Base-by-base conservation (phyloP, 257 asterid species). In the Rauvolfia tetraphylla region DNA sequence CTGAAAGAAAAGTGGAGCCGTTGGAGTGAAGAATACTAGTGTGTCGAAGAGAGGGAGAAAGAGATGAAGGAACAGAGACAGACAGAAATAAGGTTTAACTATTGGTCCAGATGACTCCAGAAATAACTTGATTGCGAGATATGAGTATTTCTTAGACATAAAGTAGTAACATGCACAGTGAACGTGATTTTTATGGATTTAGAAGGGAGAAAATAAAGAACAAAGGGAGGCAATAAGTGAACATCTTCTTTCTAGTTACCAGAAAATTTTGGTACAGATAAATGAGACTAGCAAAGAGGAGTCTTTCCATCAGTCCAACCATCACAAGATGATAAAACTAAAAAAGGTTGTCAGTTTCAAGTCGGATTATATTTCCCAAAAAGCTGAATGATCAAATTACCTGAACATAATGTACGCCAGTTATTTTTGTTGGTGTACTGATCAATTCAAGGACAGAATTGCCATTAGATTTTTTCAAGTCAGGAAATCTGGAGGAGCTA, bases 351-450 rank as follows among this genome's bases (percentile, higher is more conserved):
- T 11, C 74, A 73, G 78, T 66, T 59, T 77, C 54, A 34, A 44
- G 69, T 81, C 39, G 62, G 41, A 31, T 59, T 15, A 31, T 18
- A 22, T 44, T 49, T 36, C 27, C 41, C 56, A 74, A 78, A 14
- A 38, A 74, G 46, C 70, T 51, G 62, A 75, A 78, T 36, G 75
- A 81, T 48, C 81, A 83, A 29, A 73, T 72, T 84, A 92, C 99
- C 97, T 95, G 98, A 83, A 95, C 93, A 87, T 93, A 95, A 88
- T 95, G 99, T 74, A 95, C 99, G 72, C 98, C 99, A 56, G 89
- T 88, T 77, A 95, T 90, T 88, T 95, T 95, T 72, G 99, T 95
- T 59, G 94, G 96, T 27, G 92, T 83, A 77, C 97, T 91, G 75
- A 91, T 83, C 87, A 95, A 86, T 86, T 95, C 99, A 76, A 95